Base-by-base conservation (phyloP, 73 alveolate genomes). In the Breviolum minutum region DNA sequence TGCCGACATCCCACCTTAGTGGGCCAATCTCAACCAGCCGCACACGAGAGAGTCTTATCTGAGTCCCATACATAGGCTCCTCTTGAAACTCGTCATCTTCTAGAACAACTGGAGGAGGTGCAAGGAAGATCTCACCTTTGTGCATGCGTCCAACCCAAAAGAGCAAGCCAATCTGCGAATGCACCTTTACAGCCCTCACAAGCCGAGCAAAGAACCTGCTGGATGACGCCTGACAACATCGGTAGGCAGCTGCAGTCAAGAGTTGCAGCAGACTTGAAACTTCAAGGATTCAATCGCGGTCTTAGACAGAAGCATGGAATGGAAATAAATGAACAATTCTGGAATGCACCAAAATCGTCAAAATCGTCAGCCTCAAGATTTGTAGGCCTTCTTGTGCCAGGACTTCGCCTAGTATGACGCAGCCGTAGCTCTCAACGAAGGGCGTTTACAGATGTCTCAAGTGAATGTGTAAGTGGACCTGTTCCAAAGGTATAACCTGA, bases 301-400 rank as follows among this genome's bases (percentile, higher is more conserved):
- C 54, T 40, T 40, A 40, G 54, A 40, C 54, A 40, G 54, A 40
- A 40, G 54, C 54, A 40, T 40, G 54, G 54, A 40, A 40, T 40
- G 54, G 54, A 40, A 40, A 40, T 10, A 79, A 17, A 79, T 26
- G 87, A 61, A 29, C 63, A 13, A 77, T 22, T 73, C 48, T 9
- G 32, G 14, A 9, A 73, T 73, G 83, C 0, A 11, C 26, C 63
- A 10, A 29, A 17, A 48, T 19, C 32, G 8, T 48, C 30, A 40
- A 8, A 54, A 40, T 40, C 54, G 54, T 40, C 54, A 14, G 96
- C 97, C 97, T 70, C 64, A 91, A 60, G 88, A 91, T 91, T 22
- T 91, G 97, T 63, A 91, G 30, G 40, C 97, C 97, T 54, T 91
- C 97, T 62, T 91, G 97, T 22, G 97, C 84, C 48, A 91, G 74